Base-by-base conservation (phyloP, 192 early-diverging fungal genomes). In the Umbelopsis ramanniana region DNA sequence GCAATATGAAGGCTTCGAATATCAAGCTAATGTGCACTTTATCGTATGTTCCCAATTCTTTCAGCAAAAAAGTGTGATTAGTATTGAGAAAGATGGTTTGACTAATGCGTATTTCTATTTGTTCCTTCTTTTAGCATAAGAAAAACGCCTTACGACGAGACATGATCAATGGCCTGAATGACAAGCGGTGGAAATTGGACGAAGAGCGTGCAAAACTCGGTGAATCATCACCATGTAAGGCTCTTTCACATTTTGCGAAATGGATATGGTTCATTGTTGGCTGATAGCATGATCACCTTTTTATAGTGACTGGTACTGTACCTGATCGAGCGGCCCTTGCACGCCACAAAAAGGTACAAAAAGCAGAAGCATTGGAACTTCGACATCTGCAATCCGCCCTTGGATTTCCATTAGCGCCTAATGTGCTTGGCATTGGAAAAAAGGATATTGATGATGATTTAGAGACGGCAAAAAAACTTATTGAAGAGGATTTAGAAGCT, bases 1-100 rank as follows among this genome's bases (percentile, higher is more conserved):
- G 24, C 73, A 80, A 5, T 82, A 70, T 54, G 79, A 81, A 54
- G 78, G 83, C 10, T 60, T 79, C 17, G 79, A 82, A 47, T 86
- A 86, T 47, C 76, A 81, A 71, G 85, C 85, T 6, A 79, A 86
- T 53, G 68, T 80, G 11, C 79, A 80, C 60, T 80, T 76, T 68
- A 57, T 76, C 29, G 79, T 80, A 72, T 76, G 75, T 57, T 14
- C 9, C 33, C 8, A 23, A 17, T 33, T 23, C 6, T 19, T 17
- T 26, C 12, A 33, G 4, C 40, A 43, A n/a, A n/a, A n/a, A n/a
- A n/a, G n/a, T n/a, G n/a, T 43, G 29, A 43, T 1, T 43, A 43
- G 40, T 35, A 17, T 29, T 3, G 7, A 66, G 33, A 19, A 53
- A n/a, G 46, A 10, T 68, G 0, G 19, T 22, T 21, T 29, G 15